Evolutionary conservation across 2,329 filamentous ascomycete genomes (phyloP).

Genomic region (Cadophora sp.): DNA sequence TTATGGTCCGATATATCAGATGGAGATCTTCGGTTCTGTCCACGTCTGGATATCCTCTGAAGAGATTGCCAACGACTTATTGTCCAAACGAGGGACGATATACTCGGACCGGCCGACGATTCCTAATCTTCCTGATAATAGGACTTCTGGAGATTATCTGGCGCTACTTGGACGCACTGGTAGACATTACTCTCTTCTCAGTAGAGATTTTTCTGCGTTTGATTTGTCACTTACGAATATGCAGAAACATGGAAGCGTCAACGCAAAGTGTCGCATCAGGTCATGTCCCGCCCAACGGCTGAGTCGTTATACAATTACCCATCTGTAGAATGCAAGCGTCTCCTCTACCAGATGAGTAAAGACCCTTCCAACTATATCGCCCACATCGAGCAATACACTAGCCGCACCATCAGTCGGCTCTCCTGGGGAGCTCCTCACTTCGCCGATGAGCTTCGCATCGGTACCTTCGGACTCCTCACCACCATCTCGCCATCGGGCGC

Average conservation of each 20-base stretch:
- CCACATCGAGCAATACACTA: slow-evolving; percentile 55
- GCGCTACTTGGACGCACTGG: slow-evolving; percentile 53
- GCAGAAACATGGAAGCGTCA: slow-evolving; percentile 58
- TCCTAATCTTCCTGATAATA: slow-evolving; percentile 54
- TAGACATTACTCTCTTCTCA: slow-evolving; percentile 28
- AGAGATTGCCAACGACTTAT: slow-evolving; percentile 52
- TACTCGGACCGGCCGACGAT: slow-evolving; percentile 57
- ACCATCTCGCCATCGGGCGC: slow-evolving; percentile 55
- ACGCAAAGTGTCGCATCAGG: slow-evolving; percentile 51
- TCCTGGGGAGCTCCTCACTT: slow-evolving; percentile 53
- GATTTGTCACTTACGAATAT: slow-evolving; percentile 8
- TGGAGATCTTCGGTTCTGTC: slow-evolving; percentile 52
- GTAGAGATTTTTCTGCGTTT: not conserved
- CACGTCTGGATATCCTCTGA: slow-evolving; percentile 58
- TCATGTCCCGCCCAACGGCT: slow-evolving; percentile 50
- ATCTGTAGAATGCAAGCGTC: slow-evolving; percentile 46
- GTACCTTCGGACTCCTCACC: slow-evolving; percentile 53
- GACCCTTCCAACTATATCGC: slow-evolving; percentile 52
- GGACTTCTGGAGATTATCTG: slow-evolving; percentile 55
- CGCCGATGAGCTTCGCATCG: slow-evolving; percentile 50
- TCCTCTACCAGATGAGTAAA: slow-evolving; percentile 50
- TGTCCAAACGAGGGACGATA: slow-evolving; percentile 50
- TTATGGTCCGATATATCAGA: slow-evolving; percentile 56
- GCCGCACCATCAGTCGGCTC: slow-evolving; percentile 53
- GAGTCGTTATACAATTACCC: slow-evolving; percentile 51